Conservation (phyloP, 2,329 filamentous ascomycete genomes). For the Clonostachys rosea region DNA sequence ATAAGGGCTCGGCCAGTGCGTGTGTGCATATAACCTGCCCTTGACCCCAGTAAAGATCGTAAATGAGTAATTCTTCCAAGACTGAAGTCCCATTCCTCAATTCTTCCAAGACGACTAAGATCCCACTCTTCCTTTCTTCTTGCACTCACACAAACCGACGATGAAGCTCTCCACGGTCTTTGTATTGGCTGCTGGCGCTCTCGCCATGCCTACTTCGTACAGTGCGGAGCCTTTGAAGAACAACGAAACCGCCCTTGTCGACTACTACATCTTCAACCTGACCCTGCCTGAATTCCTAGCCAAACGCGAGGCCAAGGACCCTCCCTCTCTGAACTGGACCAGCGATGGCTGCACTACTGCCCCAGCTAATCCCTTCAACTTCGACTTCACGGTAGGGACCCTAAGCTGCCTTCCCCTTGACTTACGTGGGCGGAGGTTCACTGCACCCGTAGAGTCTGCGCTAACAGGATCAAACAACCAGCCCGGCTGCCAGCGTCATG, state of each 20-base stretch:
- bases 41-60: no score
- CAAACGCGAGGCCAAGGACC: slow-evolving; percentile 30
- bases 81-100: no score
- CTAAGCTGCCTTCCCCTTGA: background rate
- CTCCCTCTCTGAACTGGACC: slow-evolving; percentile 30
- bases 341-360: slow-evolving; percentile 35
- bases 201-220: no score
- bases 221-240: no score
- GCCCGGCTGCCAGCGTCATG: slow-evolving; percentile 45
- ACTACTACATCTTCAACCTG: slow-evolving; percentile 38
- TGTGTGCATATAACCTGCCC: no score
- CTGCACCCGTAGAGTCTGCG: no score
- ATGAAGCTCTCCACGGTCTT: background rate
- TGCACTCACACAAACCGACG: no score
- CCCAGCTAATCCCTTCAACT: slow-evolving; percentile 36
- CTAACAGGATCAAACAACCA: no score
- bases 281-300: slow-evolving; percentile 33
- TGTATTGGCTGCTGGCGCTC: background rate
- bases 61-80: no score
- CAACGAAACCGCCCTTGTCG: slow-evolving; percentile 23
- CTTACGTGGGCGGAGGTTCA: background rate
- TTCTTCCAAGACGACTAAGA: no score
- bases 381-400: slow-evolving; percentile 24
- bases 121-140: no score
- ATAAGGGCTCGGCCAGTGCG: no score